These are phyloP conservation scores for Phallus indusiatus DNA, from an alignment of 768 basidiomycete genomes.

Conservation along the genomic window DNA sequence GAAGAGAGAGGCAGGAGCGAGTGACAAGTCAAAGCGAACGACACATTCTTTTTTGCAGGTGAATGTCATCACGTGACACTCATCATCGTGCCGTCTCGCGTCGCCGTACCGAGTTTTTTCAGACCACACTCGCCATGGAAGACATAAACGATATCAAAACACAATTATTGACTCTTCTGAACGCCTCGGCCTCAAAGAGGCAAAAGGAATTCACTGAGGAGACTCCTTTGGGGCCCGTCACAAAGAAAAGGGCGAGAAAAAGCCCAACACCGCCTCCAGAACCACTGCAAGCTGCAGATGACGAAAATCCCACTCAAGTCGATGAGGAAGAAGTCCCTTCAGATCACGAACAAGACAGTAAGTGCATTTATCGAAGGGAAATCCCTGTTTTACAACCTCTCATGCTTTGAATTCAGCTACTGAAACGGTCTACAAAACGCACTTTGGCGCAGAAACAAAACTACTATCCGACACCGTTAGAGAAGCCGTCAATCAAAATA, in stretches of 20 bases:
- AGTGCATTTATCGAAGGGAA: not conserved
- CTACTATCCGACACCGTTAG: conserved; percentile 25
- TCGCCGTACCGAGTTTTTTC: not conserved
- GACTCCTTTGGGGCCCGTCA: conserved; percentile 56
- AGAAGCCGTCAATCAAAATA: conserved; percentile 39
- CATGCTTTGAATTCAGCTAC: not conserved
- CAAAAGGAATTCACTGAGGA: conserved; percentile 32
- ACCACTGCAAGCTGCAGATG: not conserved
- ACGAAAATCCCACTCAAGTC: not conserved
- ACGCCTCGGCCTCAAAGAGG: conserved; percentile 68
- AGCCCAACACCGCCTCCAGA: conserved; percentile 6
- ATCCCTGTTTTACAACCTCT: not conserved
- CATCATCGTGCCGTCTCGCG: not conserved
- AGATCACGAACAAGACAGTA: conserved; percentile 11
- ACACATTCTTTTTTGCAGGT: not conserved
- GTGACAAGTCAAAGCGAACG: not conserved
- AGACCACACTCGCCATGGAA: conserved; percentile 13
- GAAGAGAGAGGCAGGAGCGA: not conserved
- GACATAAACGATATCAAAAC: conserved; percentile 53
- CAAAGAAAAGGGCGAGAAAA: conserved; percentile 30
- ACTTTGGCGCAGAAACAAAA: conserved; percentile 7
- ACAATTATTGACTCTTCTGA: conserved; percentile 77
- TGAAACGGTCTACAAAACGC: conserved; percentile 10
- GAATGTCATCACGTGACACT: not conserved
- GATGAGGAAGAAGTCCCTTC: conserved; percentile 2